phyloP scores from a whole-genome alignment of 495 filamentous ascomycete genomes.

The Penicillium psychrofluorescens region DNA sequence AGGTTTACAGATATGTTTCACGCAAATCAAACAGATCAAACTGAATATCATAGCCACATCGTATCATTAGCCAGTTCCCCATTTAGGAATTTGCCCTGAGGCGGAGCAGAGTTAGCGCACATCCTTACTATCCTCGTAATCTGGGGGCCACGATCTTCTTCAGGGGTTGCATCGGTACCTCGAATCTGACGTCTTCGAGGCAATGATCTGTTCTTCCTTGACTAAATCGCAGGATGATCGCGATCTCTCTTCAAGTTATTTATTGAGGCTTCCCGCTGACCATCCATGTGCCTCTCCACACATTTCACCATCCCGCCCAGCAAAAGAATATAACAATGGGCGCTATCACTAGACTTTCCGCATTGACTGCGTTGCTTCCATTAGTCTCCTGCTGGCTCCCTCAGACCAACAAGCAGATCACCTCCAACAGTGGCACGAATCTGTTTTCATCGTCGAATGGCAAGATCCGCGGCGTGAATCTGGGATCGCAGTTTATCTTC shows the following conservation, averaged over 20 bases:
- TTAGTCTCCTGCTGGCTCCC: slow-evolving; percentile 23
- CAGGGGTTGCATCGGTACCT: background rate
- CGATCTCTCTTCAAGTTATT: background rate
- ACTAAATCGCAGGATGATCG: background rate
- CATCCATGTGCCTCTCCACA: background rate
- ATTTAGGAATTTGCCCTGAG: background rate
- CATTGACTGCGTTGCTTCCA: slow-evolving; percentile 4
- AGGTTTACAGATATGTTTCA: background rate
- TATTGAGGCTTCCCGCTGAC: background rate
- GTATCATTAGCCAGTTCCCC: background rate
- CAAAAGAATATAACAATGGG: background rate
- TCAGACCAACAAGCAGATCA: slow-evolving; percentile 20
- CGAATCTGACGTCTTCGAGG: background rate
- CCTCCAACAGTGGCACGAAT: slow-evolving; percentile 15
- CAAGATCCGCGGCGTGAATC: slow-evolving; percentile 56
- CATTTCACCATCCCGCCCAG: background rate
- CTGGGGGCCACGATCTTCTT: background rate
- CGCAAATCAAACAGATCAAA: background rate
- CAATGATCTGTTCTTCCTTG: background rate
- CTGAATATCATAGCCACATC: background rate
- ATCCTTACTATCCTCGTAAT: background rate
- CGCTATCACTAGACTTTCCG: slow-evolving; percentile 1
- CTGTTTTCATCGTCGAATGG: slow-evolving; percentile 19
- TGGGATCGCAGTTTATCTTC: slow-evolving; percentile 52
- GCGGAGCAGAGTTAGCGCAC: background rate